These are phyloP conservation scores for Kazachstania martiniae DNA, from an alignment of 805 yeast genomes.

Conservation along the genomic window DNA sequence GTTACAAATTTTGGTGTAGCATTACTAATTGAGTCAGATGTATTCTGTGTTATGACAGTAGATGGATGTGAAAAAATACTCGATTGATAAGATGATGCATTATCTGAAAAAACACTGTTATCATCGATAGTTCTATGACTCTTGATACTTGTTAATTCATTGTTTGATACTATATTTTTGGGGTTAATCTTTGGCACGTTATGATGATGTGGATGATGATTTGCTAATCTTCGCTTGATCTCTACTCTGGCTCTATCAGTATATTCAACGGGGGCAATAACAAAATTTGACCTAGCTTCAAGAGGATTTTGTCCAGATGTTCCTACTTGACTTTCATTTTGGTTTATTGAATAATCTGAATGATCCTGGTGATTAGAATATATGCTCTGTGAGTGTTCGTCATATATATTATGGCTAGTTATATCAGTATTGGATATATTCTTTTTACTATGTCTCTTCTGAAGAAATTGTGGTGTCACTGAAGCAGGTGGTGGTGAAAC, in stretches of 20 bases:
- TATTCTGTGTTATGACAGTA: slow-evolving; percentile 9
- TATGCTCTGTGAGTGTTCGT: no score
- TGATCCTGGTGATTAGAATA: no score
- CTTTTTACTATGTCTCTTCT: slow-evolving; percentile 7
- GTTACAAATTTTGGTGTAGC: slow-evolving; percentile 10
- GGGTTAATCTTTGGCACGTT: neutral
- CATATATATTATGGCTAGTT: no score
- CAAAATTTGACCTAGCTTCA: slow-evolving; percentile 22
- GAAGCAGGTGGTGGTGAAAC: slow-evolving; percentile 27
- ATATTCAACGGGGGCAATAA: slow-evolving; percentile 28
- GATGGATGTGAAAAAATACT: slow-evolving; percentile 23
- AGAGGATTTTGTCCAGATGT: no score
- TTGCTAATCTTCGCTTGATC: slow-evolving; percentile 22
- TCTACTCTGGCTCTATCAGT: slow-evolving; percentile 28
- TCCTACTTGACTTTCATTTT: no score
- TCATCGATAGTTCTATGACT: slow-evolving; percentile 3
- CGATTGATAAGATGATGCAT: slow-evolving; percentile 17
- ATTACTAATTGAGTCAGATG: slow-evolving; percentile 7
- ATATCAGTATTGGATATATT: no score
- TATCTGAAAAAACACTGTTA: slow-evolving; percentile 13
- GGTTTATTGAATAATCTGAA: no score
- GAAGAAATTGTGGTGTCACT: slow-evolving; percentile 14
- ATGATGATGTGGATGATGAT: neutral
- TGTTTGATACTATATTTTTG: neutral
- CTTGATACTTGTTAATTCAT: neutral